Conservation (phyloP, 169 alveolate species). For the Cryptosporidium baileyi region DNA sequence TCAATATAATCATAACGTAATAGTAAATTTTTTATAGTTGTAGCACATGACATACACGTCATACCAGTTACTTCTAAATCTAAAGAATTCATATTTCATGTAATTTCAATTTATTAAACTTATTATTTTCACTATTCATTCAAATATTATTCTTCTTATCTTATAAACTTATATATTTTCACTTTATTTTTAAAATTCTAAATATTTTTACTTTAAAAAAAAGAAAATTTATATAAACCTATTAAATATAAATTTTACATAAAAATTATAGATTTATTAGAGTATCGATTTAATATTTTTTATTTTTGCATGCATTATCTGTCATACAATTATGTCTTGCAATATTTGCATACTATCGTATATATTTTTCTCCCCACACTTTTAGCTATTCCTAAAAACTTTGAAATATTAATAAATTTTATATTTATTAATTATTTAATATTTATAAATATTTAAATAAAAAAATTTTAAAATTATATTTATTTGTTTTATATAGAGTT, state of each 20-base stretch:
- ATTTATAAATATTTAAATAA: no score
- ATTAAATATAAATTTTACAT: constrained; percentile 28
- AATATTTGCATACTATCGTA: constrained; percentile 31
- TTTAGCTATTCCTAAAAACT: not conserved
- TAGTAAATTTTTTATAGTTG: constrained; percentile 19
- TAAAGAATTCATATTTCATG: constrained; percentile 28
- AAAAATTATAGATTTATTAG: constrained; percentile 48
- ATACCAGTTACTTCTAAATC: constrained; percentile 56
- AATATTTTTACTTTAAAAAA: not conserved
- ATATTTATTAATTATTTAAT: no score
- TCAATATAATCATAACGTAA: constrained; percentile 10
- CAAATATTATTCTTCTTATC: not conserved
- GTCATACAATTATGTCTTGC: constrained; percentile 30
- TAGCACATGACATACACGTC: constrained; percentile 63
- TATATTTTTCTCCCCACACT: not conserved
- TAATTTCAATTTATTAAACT: not conserved
- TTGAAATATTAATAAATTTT: no score
- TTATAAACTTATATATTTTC: not conserved
- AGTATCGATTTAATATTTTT: constrained; percentile 8
- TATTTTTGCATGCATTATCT: constrained; percentile 12
- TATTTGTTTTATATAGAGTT: not conserved
- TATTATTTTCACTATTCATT: not conserved
- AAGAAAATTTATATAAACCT: not conserved
- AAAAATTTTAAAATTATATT: not conserved
- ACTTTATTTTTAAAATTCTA: not conserved